Base-by-base conservation (phyloP, 768 basidiomycete genomes). In the Rhodotorula babjevae region DNA sequence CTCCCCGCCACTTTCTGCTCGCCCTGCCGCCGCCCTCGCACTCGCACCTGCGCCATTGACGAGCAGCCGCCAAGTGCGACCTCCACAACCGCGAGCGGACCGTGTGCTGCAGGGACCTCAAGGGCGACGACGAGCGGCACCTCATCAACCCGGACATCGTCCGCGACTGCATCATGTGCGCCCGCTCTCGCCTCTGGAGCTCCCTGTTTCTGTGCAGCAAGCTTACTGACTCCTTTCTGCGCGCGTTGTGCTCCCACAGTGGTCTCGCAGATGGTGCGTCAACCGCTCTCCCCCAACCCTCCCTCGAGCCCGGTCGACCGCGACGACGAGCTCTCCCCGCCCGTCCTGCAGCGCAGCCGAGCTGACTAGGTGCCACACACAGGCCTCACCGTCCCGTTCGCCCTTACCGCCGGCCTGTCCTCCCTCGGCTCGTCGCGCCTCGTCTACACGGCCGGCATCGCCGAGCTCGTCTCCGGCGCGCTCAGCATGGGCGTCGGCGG, bases 401-500 rank as follows among this genome's bases (percentile, higher is more conserved):
- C 93, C 16, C 83, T 95, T 52, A 87, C 93, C 5, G 93, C 93
- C 10, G 93, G 93, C 67, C 85, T 94, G 36, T 90, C 91, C 19
- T 89, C 93, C 19, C 85, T 96, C 52, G 94, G 94, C 60, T 88
- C 90, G 70, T 93, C 92, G 14, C 87, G 85, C 66, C 85, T 97
- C n/a, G 96, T 99, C 73, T 89, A 95, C 61, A 86, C 95, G 42
- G 95, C 93, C 65, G 96, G 96, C 25, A 83, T 96, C 49, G 95
- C 96, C 1, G 96, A 99, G 80, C 88, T 99, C 76, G 92, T 95
- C 68, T 92, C 94, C 2, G 96, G 96, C 12, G 91, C 94, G 21
- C 91, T 98, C 59, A 93, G 91, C 3, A 99, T 99, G 95, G 96
- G 96, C 72, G 90, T 99, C 53, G 96, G 96, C 65, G 95, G 95